Evolutionary conservation across 176 grass and related monocot species (phyloP), one percentile per base, ranked within the genome.

Genomic region (Rhipidocladum racemiflorum): DNA sequence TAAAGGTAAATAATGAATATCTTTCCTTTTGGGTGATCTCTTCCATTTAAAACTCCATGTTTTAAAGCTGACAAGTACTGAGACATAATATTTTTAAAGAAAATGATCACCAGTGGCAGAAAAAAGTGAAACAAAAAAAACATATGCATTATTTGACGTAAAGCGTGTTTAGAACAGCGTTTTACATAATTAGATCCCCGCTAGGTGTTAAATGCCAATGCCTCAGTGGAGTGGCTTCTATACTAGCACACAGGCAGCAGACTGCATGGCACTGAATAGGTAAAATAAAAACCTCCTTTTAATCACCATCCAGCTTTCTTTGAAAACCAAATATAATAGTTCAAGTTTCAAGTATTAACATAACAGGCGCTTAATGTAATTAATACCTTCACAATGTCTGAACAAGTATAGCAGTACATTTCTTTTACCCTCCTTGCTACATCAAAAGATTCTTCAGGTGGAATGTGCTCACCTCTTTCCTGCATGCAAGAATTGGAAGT

Each of bases 401-500:
- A 95, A 84, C 89, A 99, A 44, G 96, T 99, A 76, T 99, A 99
- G 60, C 96, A 93, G 80, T 88, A 95, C 75, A 80, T 91, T 89
- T 99, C 96, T 89, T 99, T 99, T 14, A 93, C 69, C 82, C 91
- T 99, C 83, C 91, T 89, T 56, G 92, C 91, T 46, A 95, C 85
- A 65, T 99, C 96, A 78, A 93, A 91, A 65, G 93, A 99, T 50
- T 99, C 96, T 90, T 99, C 96, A 9, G 89, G 85, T 77, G 96
- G 96, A 92, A 99, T 88, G 66, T 93, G 86, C 69, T 99, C 96
- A 85, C 96, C 92, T 85, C 96, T 95, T 91, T 99, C 96, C 96
- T 99, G 87, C 21, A 93, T 68, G 68, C 54, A 77, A 86, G 18
- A 40, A 50, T 60, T 84, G 15, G 36, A 44, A 21, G 17, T 42